phyloP scores from a whole-genome alignment of 2,329 filamentous ascomycete genomes.

The Microcera coccophila region DNA sequence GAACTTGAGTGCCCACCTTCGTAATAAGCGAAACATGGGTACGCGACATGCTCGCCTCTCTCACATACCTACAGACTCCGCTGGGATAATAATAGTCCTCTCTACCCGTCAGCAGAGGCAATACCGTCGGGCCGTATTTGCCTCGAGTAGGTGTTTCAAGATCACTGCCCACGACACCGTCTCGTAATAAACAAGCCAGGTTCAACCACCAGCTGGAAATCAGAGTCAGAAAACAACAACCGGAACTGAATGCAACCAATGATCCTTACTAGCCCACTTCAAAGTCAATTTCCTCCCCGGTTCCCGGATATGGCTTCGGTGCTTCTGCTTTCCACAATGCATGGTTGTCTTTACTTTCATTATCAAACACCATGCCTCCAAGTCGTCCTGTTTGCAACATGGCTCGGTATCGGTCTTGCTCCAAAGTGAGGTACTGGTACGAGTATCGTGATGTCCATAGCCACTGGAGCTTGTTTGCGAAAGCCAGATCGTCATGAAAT shows the following conservation, averaged over 20 bases:
- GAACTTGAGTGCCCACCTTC: conserved; percentile 46
- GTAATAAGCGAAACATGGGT: conserved; percentile 49
- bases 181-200: conserved; percentile 51
- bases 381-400: conserved; percentile 38
- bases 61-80: conserved; percentile 41
- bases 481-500: conserved; percentile 32
- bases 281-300: conserved; percentile 31
- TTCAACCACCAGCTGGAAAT: conserved; percentile 55
- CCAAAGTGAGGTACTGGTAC: conserved; percentile 43
- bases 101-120: conserved; percentile 50
- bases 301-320: not conserved
- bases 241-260: no score
- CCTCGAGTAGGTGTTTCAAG: conserved; percentile 45
- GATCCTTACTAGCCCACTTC: conserved; percentile 46
- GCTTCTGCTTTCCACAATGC: conserved; percentile 37
- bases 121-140: conserved; percentile 41
- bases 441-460: conserved; percentile 43
- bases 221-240: conserved; percentile 17
- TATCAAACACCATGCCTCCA: conserved; percentile 39
- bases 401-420: conserved; percentile 38
- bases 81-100: conserved; percentile 40
- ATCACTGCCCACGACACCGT: conserved; percentile 49
- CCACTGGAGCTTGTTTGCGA: conserved; percentile 39
- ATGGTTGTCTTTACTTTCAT: conserved; percentile 25
- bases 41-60: conserved; percentile 40